These are phyloP conservation scores for Conoideocrella luteorostrata DNA, from an alignment of 2,329 filamentous ascomycete genomes.

Conservation along the genomic window DNA sequence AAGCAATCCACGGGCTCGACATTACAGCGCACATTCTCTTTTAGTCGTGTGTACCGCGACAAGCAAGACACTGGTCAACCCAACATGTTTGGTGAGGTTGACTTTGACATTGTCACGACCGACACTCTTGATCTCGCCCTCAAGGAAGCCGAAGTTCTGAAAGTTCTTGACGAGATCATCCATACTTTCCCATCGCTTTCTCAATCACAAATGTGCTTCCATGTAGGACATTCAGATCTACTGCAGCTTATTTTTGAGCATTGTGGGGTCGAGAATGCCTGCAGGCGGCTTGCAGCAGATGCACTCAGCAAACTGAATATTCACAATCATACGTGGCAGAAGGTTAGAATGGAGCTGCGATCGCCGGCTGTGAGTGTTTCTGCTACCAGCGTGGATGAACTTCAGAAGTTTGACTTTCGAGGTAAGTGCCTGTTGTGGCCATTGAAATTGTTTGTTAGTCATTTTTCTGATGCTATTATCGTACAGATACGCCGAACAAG, in stretches of 20 bases:
- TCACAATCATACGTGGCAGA: slow-evolving; percentile 71
- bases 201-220: slow-evolving; percentile 72
- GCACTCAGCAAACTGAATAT: slow-evolving; percentile 83
- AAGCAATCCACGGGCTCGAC: slow-evolving; percentile 55
- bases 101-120: slow-evolving; percentile 91
- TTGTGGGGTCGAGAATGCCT: slow-evolving; percentile 67
- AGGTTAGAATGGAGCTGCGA: slow-evolving; percentile 74
- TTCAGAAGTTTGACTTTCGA: slow-evolving; percentile 86
- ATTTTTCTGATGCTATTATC: slow-evolving; percentile 13
- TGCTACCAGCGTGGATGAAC: slow-evolving; percentile 82
- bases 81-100: slow-evolving; percentile 76
- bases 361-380: slow-evolving; percentile 76
- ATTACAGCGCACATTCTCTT: slow-evolving; percentile 73
- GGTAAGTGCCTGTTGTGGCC: slow-evolving; percentile 36
- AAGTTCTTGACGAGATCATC: slow-evolving; percentile 88
- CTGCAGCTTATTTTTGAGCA: slow-evolving; percentile 85
- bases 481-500: slow-evolving; percentile 46
- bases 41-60: slow-evolving; percentile 82
- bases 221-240: slow-evolving; percentile 82
- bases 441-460: not conserved
- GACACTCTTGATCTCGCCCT: slow-evolving; percentile 75
- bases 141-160: slow-evolving; percentile 90
- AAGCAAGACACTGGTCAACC: slow-evolving; percentile 74
- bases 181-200: slow-evolving; percentile 70
- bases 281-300: slow-evolving; percentile 70